Base-by-base conservation (phyloP, 2,329 filamentous ascomycete genomes). In the Nakataea oryzae region DNA sequence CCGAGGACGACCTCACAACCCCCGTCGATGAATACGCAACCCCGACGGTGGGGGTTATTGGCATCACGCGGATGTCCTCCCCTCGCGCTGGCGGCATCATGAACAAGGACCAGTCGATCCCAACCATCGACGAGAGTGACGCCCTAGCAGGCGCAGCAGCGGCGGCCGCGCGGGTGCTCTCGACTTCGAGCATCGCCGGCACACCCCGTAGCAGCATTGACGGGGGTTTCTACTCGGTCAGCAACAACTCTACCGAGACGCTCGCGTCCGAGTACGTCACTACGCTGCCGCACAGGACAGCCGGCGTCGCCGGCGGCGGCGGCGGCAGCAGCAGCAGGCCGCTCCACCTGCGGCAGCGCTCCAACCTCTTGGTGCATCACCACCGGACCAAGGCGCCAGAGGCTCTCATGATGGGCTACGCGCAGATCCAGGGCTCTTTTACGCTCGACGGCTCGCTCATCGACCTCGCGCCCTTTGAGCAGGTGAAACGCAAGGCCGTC, bases 321-420 rank as follows among this genome's bases (percentile, higher is more conserved):
- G 59, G n/a, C 32, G 17, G 29, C 62, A 59, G 24, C 27, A 47
- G 26, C 32, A 17, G 59, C 26, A 57, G 74, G 34, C 77, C 80
- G 32, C 70, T 75, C 2, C 77, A 82, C 64, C 66, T 79, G 8
- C 77, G 81, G 62, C 76, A 78, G 61, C 76, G 74, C 64, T 79
- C 81, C 26, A 74, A 72, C 58, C 68, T 78, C 62, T 71, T 73
- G 62, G 60, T 54, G 12, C 54, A 47, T 29, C 74, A 73, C 61
- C 75, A 76, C 66, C 76, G 77, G 60, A 71, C 77, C 41, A 79
- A 76, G 68, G 72, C 79, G 54, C 86, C 90, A 0, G 93, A 97
- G 72, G 87, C 88, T 1, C 77, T 99, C 61, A 96, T 99, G 86
- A 99, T 99, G 95, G 95, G 93, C 0, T 99, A 96, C 74, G 93